phyloP scores from a whole-genome alignment of 768 basidiomycete genomes.

The Amanita phalloides region DNA sequence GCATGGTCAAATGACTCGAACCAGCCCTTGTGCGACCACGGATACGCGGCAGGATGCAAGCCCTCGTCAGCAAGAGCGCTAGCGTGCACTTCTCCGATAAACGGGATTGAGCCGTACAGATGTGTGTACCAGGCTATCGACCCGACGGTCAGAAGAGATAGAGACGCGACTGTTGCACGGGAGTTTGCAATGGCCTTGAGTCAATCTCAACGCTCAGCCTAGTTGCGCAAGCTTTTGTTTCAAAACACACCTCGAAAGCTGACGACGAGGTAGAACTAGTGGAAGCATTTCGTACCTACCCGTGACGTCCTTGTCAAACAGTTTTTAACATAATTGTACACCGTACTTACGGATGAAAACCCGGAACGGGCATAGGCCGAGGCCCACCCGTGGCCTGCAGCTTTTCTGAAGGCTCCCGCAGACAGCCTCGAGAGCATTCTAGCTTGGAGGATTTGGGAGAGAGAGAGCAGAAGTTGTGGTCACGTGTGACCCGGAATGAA shows the following conservation, averaged over 20 bases:
- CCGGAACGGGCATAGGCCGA: constrained; percentile 31
- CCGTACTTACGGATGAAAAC: constrained; percentile 35
- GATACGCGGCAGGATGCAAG: constrained; percentile 77
- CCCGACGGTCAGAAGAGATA: constrained; percentile 70
- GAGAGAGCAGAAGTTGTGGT: constrained; percentile 28
- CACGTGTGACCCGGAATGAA: constrained; percentile 8
- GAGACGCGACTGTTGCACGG: constrained; percentile 64
- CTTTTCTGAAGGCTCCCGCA: constrained; percentile 57
- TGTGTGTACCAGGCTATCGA: constrained; percentile 96
- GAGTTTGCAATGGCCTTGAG: constrained; percentile 56
- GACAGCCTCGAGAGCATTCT: constrained; percentile 82
- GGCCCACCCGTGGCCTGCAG: constrained; percentile 33
- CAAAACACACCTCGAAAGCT: constrained; percentile 50
- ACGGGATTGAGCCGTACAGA: constrained; percentile 83
- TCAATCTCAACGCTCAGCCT: constrained; percentile 7
- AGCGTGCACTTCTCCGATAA: constrained; percentile 87
- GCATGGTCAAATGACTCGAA: constrained; percentile 95
- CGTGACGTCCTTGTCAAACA: constrained; percentile 11
- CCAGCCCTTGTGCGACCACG: constrained; percentile 85
- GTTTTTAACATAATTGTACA: not conserved
- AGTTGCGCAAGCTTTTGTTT: not conserved
- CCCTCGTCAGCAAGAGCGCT: constrained; percentile 91
- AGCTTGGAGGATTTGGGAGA: constrained; percentile 33
- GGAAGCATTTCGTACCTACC: constrained; percentile 64
- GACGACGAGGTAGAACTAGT: constrained; percentile 44